A percentile compares a stretch with the other conserved stretches of the same genome.
These are phyloP conservation scores for Dentipellis fragilis DNA, from an alignment of 768 basidiomycete species.

Conservation along the genomic window DNA sequence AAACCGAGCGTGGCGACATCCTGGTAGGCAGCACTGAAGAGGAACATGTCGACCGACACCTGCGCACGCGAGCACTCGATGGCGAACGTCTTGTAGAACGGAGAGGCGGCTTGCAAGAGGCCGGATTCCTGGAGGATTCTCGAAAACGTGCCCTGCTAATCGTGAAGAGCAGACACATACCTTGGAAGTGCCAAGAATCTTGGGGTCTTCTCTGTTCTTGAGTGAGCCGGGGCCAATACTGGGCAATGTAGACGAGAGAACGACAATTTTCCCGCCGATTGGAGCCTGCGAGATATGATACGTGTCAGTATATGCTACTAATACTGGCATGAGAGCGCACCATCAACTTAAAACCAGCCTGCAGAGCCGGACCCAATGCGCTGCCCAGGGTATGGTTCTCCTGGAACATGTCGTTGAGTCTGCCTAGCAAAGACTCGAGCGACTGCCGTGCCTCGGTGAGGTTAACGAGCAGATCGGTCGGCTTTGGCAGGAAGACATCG, in stretches of 20 bases:
- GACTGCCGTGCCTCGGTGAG: slow-evolving; percentile 73
- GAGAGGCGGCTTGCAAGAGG: slow-evolving; percentile 84
- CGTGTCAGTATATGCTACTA: not conserved
- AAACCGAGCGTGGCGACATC: slow-evolving; percentile 89
- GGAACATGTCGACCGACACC: slow-evolving; percentile 98
- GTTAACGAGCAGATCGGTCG: slow-evolving; percentile 93
- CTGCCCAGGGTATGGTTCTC: slow-evolving; percentile 91
- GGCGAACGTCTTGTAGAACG: slow-evolving; percentile 97
- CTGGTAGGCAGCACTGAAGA: slow-evolving; percentile 88
- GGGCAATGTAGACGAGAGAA: slow-evolving; percentile 78
- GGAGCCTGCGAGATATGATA: slow-evolving; percentile 43
- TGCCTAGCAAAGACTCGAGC: slow-evolving; percentile 71
- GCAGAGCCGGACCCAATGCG: slow-evolving; percentile 88
- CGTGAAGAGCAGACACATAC: slow-evolving; percentile 24
- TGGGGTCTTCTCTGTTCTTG: slow-evolving; percentile 95
- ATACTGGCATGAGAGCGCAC: slow-evolving; percentile 27
- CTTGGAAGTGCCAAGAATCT: slow-evolving; percentile 90
- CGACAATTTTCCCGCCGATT: slow-evolving; percentile 92
- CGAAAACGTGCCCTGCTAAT: not conserved
- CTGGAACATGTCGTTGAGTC: slow-evolving; percentile 94
- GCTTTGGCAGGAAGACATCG: slow-evolving; percentile 96
- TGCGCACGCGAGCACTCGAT: slow-evolving; percentile 97
- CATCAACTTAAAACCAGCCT: slow-evolving; percentile 94
- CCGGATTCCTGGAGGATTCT: slow-evolving; percentile 62
- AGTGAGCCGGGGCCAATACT: slow-evolving; percentile 83